Evolutionary conservation across 257 asterid genomes (phyloP).

Genomic region (Linaria vulgaris): DNA sequence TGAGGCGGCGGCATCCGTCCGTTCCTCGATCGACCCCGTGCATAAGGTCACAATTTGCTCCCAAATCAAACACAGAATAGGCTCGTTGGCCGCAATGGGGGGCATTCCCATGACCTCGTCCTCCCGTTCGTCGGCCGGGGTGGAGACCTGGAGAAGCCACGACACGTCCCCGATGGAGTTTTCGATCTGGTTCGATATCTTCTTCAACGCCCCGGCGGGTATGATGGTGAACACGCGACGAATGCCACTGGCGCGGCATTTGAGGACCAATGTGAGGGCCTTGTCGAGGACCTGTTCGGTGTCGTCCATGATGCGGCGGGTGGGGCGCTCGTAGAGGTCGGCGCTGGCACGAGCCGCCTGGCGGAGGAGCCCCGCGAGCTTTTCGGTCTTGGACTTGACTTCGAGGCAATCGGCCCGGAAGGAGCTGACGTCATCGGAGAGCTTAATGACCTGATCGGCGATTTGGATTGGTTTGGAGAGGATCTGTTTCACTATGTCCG

Average conservation of each 20-base stretch:
- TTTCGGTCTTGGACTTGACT: conserved; percentile 50
- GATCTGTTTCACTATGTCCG: conserved; percentile 72
- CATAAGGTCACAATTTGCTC: conserved; percentile 65
- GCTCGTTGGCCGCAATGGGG: conserved; percentile 78
- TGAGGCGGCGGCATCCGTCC: conserved; percentile 63
- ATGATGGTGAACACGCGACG: conserved; percentile 62
- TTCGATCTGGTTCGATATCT: conserved; percentile 58
- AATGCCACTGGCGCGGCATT: conserved; percentile 65
- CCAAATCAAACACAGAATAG: conserved; percentile 73
- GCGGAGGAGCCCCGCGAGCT: conserved; percentile 55
- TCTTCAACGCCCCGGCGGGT: conserved; percentile 53
- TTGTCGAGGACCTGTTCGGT: conserved; percentile 64
- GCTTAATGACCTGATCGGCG: conserved; percentile 60
- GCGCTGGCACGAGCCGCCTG: conserved; percentile 67
- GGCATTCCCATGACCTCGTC: conserved; percentile 67
- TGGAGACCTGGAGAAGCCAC: conserved; percentile 75
- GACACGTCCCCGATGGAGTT: conserved; percentile 73
- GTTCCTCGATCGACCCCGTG: conserved; percentile 55
- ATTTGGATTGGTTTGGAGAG: conserved; percentile 59
- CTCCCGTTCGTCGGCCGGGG: conserved; percentile 65
- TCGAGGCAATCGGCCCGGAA: conserved; percentile 57
- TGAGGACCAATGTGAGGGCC: conserved; percentile 56
- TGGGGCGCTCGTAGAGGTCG: conserved; percentile 71
- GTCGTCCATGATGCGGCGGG: conserved; percentile 77
- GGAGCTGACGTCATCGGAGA: conserved; percentile 47